These are phyloP conservation scores for Metarhizium robertsii DNA, from an alignment of 2,329 filamentous ascomycete genomes.

Conservation along the genomic window DNA sequence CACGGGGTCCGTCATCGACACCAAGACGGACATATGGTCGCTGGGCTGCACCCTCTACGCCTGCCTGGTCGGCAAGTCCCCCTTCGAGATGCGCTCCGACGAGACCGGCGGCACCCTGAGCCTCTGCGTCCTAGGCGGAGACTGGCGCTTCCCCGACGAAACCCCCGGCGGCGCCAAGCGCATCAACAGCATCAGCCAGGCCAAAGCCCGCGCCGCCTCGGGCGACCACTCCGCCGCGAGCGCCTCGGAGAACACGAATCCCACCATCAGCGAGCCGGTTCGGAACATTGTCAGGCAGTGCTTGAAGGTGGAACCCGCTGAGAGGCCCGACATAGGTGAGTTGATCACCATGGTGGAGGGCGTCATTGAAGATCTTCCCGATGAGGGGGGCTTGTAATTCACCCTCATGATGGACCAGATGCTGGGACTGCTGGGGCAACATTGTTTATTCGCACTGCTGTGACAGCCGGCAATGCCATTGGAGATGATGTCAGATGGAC, in stretches of 20 bases:
- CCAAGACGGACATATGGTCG: constrained; percentile 97
- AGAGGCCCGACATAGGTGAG: constrained; percentile 80
- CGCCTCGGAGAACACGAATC: constrained; percentile 17
- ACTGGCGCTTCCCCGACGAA: constrained; percentile 95
- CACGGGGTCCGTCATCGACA: constrained; percentile 83
- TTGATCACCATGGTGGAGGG: constrained; percentile 70
- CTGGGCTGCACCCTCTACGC: constrained; percentile 96
- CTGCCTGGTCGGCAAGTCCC: constrained; percentile 90
- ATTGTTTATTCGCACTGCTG: not conserved
- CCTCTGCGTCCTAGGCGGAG: constrained; percentile 84
- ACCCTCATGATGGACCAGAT: not conserved
- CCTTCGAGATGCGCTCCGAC: constrained; percentile 91
- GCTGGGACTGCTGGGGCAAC: too few species aligned
- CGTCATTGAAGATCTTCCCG: constrained; percentile 43
- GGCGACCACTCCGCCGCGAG: constrained; percentile 14
- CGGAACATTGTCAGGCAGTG: constrained; percentile 83
- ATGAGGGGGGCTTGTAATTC: constrained; percentile 1
- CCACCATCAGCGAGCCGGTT: constrained; percentile 68
- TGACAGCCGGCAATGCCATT: not conserved
- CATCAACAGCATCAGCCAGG: constrained; percentile 30
- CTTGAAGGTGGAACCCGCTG: constrained; percentile 74
- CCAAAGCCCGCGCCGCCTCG: constrained; percentile 17
- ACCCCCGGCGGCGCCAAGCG: constrained; percentile 47
- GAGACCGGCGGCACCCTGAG: constrained; percentile 91
- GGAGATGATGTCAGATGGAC: constrained; percentile 8